A percentile compares a stretch with the other conserved stretches of the same genome.
Conservation (phyloP, 2,329 filamentous ascomycete genomes). For the Paecilomyces niveus region DNA sequence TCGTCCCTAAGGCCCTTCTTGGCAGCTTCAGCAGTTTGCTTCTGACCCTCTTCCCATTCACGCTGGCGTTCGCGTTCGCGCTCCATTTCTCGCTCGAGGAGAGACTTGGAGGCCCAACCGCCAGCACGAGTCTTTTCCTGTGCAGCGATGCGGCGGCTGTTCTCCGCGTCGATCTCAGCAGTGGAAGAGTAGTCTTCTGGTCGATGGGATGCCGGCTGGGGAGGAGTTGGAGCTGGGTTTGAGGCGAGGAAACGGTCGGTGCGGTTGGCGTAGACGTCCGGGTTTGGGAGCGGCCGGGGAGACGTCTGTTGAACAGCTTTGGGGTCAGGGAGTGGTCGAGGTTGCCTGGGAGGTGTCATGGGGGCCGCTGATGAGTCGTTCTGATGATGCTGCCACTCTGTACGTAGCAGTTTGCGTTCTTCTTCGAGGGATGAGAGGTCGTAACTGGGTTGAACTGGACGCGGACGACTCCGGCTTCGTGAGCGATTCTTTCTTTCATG, state of each 20-base stretch:
- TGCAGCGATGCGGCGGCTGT: conserved; percentile 46
- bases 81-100: conserved; percentile 62
- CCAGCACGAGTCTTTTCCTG: conserved; percentile 53
- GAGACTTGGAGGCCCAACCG: conserved; percentile 56
- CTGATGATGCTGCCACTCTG: conserved; percentile 46
- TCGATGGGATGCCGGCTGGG: conserved; percentile 31
- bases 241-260: conserved; percentile 51
- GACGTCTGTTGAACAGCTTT: conserved; percentile 5
- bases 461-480: conserved; percentile 22
- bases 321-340: conserved; percentile 24
- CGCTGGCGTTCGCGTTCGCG: conserved; percentile 57
- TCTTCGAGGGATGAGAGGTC: conserved; percentile 54
- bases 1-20: conserved; percentile 34
- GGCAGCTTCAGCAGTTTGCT: conserved; percentile 41
- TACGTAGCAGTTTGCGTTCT: conserved; percentile 53
- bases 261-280: conserved; percentile 36
- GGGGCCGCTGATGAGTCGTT: conserved; percentile 9
- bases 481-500: conserved; percentile 17
- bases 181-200: conserved; percentile 44
- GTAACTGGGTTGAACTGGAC: conserved; percentile 37
- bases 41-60: conserved; percentile 59
- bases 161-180: conserved; percentile 50
- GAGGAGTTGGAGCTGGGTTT: conserved; percentile 43
- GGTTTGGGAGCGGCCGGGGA: conserved; percentile 41
- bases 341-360: conserved; percentile 17